These are phyloP conservation scores for Candida glucosophila DNA, from an alignment of 1,139 yeast species.

Conservation along the genomic window DNA sequence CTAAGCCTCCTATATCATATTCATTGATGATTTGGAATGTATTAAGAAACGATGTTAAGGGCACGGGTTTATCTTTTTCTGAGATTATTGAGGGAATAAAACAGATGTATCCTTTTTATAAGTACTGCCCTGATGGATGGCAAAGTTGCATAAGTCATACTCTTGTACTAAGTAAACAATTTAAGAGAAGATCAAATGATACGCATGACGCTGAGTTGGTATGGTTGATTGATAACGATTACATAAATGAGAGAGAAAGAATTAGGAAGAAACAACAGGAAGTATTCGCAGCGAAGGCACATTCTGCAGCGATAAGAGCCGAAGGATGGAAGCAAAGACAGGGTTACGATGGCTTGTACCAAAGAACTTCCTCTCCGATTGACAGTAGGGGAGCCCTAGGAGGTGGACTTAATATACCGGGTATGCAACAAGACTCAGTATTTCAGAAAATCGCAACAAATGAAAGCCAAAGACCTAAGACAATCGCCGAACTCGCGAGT, in stretches of 20 bases:
- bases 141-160: slow-evolving; percentile 90
- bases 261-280: slow-evolving; percentile 64
- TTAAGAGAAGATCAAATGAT: slow-evolving; percentile 63
- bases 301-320: slow-evolving; percentile 45
- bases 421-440: slow-evolving; percentile 5
- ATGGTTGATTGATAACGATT: slow-evolving; percentile 85
- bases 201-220: slow-evolving; percentile 56
- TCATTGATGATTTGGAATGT: slow-evolving; percentile 77
- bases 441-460: too few relatives aligned
- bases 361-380: slow-evolving; percentile 16
- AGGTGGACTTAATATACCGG: too few relatives aligned
- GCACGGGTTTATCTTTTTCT: slow-evolving; percentile 69
- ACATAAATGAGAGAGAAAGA: slow-evolving; percentile 71
- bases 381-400: slow-evolving; percentile 18
- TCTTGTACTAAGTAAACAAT: slow-evolving; percentile 75
- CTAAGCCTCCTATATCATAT: slow-evolving; percentile 75
- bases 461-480: slow-evolving; percentile 31
- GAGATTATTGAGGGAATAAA: slow-evolving; percentile 84
- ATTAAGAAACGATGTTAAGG: slow-evolving; percentile 51
- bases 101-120: slow-evolving; percentile 82
- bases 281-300: slow-evolving; percentile 48
- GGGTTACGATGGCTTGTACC: slow-evolving; percentile 23
- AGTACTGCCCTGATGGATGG: slow-evolving; percentile 97
- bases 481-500: slow-evolving; percentile 49
- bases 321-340: slow-evolving; percentile 43